A percentile compares a stretch with the other conserved stretches of the same genome.
These are phyloP conservation scores for Teratosphaeria zuluensis DNA, from an alignment of 2,329 filamentous ascomycete genomes.

Conservation along the genomic window DNA sequence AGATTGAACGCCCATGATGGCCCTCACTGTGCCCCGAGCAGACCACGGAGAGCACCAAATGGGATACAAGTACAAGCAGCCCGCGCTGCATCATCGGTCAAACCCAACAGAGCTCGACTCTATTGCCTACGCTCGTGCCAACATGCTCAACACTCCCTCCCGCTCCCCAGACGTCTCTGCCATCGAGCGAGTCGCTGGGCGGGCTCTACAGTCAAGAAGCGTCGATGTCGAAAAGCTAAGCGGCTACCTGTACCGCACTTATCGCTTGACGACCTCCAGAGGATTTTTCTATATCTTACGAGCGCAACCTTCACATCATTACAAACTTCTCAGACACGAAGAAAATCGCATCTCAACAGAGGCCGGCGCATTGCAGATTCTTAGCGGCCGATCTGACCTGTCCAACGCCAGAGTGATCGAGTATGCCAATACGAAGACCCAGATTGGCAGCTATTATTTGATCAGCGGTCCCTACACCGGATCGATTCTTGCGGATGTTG, in stretches of 20 bases:
- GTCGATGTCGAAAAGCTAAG: slow-evolving; percentile 18
- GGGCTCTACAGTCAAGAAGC: slow-evolving; percentile 17
- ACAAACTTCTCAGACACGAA: slow-evolving; percentile 35
- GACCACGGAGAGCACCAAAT: background rate
- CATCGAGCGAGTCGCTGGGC: slow-evolving; percentile 15
- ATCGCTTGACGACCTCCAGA: slow-evolving; percentile 30
- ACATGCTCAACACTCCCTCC: slow-evolving; percentile 6
- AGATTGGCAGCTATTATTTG: slow-evolving; percentile 17
- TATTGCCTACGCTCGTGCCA: background rate
- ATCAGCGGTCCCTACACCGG: slow-evolving; percentile 22
- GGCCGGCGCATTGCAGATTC: slow-evolving; percentile 27
- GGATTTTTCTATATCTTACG: slow-evolving; percentile 33
- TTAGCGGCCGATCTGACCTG: slow-evolving; percentile 27
- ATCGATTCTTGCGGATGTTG: slow-evolving; percentile 17
- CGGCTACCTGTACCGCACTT: slow-evolving; percentile 30
- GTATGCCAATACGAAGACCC: slow-evolving; percentile 14
- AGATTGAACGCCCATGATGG: background rate
- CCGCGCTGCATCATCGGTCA: background rate
- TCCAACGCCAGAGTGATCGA: slow-evolving; percentile 32
- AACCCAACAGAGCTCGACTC: background rate
- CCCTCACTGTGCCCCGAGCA: background rate
- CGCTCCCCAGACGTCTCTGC: slow-evolving; percentile 15
- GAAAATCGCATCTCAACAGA: slow-evolving; percentile 32
- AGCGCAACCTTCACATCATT: slow-evolving; percentile 29
- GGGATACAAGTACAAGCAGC: background rate